A percentile compares a stretch with the other conserved stretches of the same genome.
Conservation (phyloP, 2,329 filamentous ascomycete species). For the Cyphellophora attinorum region DNA sequence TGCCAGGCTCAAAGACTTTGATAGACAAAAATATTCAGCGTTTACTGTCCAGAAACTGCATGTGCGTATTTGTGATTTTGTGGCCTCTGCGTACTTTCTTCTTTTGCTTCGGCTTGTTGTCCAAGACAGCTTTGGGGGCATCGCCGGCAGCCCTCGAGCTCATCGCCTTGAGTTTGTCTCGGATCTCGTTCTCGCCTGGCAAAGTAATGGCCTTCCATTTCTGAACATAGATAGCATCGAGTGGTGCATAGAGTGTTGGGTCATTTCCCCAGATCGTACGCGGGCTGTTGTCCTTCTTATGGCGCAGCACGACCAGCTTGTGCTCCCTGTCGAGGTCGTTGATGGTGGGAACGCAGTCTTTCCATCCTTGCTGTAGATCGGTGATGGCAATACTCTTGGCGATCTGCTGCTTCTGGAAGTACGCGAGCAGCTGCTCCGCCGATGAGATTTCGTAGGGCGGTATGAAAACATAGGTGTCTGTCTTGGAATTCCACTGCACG, state of each 20-base stretch:
- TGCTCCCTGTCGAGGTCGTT: slow-evolving; percentile 67
- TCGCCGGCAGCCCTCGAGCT: slow-evolving; percentile 79
- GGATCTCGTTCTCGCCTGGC: slow-evolving; percentile 66
- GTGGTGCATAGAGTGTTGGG: slow-evolving; percentile 60
- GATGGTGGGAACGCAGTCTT: slow-evolving; percentile 68
- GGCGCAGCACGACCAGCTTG: slow-evolving; percentile 73
- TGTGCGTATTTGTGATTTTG: slow-evolving; percentile 81
- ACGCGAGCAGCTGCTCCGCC: slow-evolving; percentile 65
- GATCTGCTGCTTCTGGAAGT: slow-evolving; percentile 72
- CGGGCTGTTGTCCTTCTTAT: slow-evolving; percentile 84
- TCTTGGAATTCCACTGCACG: slow-evolving; percentile 46
- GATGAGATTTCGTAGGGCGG: slow-evolving; percentile 76
- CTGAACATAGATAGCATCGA: slow-evolving; percentile 73
- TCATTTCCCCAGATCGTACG: slow-evolving; percentile 86
- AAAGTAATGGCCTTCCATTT: slow-evolving; percentile 77
- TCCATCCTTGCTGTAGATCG: slow-evolving; percentile 94
- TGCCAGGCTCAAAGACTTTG: no score
- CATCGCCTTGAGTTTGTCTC: slow-evolving; percentile 55
- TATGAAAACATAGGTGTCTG: slow-evolving; percentile 69
- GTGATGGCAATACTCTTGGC: slow-evolving; percentile 74
- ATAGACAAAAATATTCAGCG: no score
- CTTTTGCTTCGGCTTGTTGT: slow-evolving; percentile 53
- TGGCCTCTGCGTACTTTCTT: slow-evolving; percentile 65
- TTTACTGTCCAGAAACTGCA: slow-evolving; percentile 46
- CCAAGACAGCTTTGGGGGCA: slow-evolving; percentile 49